phyloP scores from a whole-genome alignment of 2,329 filamentous ascomycete species.

The Trichoderma cornu-damae region DNA sequence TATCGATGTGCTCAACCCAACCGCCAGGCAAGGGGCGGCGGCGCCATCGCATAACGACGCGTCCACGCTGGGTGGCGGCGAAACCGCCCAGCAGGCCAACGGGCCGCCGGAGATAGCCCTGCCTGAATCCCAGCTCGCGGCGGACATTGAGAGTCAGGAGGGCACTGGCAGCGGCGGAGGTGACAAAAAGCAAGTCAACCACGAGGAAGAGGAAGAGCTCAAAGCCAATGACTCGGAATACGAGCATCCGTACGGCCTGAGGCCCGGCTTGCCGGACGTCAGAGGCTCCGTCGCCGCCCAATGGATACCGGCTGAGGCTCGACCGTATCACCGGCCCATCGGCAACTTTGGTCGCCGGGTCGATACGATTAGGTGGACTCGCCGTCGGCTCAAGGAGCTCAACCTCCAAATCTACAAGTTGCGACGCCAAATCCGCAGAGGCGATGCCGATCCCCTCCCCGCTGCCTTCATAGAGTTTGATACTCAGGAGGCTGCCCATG shows the following conservation, averaged over 20 bases:
- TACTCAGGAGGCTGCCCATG: constrained; percentile 76
- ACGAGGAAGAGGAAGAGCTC: constrained; percentile 17
- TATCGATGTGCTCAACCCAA: not conserved
- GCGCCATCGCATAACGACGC: not conserved
- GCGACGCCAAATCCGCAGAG: constrained; percentile 65
- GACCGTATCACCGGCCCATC: constrained; percentile 66
- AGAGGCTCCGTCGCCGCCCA: constrained; percentile 58
- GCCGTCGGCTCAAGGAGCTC: constrained; percentile 44
- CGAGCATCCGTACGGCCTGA: constrained; percentile 35
- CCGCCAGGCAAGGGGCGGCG: not conserved
- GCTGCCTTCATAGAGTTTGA: constrained; percentile 90
- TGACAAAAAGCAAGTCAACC: not conserved
- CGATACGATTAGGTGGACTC: constrained; percentile 88
- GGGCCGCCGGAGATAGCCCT: constrained; percentile 16
- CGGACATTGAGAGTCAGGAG: not conserved
- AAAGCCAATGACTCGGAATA: constrained; percentile 32
- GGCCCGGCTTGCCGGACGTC: constrained; percentile 35
- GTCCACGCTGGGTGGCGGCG: not conserved
- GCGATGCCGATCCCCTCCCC: constrained; percentile 61
- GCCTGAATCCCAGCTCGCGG: constrained; percentile 10
- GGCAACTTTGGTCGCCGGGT: constrained; percentile 78
- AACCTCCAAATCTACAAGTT: constrained; percentile 54
- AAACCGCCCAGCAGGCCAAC: not conserved
- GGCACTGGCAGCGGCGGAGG: not conserved
- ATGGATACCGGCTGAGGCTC: constrained; percentile 67